Evolutionary conservation across 768 basidiomycete species (phyloP).

Genomic region (Vararia minispora): DNA sequence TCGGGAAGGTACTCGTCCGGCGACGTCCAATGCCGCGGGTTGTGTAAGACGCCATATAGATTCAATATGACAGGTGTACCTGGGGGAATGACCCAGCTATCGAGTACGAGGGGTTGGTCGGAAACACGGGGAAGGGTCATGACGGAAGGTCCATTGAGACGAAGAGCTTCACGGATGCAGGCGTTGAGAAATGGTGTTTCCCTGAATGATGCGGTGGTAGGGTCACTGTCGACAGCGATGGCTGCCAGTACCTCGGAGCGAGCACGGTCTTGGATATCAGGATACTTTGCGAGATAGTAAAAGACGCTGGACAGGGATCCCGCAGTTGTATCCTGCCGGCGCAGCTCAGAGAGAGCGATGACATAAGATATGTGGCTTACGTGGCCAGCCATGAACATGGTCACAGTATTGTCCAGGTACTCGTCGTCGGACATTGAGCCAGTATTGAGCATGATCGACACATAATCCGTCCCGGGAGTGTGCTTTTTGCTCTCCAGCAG

Average conservation of each 20-base stretch:
- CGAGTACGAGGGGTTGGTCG: no score
- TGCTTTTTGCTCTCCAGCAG: not conserved
- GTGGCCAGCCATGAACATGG: not conserved
- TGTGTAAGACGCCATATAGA: not conserved
- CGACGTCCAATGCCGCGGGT: not conserved
- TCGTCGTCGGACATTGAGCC: not conserved
- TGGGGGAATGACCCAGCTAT: no score
- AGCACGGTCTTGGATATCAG: not conserved
- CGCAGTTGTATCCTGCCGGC: not conserved
- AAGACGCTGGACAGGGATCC: not conserved
- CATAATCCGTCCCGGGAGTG: not conserved
- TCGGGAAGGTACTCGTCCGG: not conserved
- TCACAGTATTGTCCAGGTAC: not conserved
- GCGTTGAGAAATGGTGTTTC: not conserved
- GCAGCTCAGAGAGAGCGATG: not conserved
- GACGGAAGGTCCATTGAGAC: not conserved
- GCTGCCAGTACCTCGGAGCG: not conserved
- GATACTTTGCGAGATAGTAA: not conserved
- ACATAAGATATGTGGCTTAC: not conserved
- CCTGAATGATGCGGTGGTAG: not conserved
- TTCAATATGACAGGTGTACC: not conserved
- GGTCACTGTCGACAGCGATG: not conserved
- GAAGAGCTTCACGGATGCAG: not conserved
- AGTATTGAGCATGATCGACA: not conserved
- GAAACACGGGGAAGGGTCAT: no score